These are phyloP conservation scores for Nakaseomyces glabratus DNA, from an alignment of 1,139 yeast species.

Conservation along the genomic window DNA sequence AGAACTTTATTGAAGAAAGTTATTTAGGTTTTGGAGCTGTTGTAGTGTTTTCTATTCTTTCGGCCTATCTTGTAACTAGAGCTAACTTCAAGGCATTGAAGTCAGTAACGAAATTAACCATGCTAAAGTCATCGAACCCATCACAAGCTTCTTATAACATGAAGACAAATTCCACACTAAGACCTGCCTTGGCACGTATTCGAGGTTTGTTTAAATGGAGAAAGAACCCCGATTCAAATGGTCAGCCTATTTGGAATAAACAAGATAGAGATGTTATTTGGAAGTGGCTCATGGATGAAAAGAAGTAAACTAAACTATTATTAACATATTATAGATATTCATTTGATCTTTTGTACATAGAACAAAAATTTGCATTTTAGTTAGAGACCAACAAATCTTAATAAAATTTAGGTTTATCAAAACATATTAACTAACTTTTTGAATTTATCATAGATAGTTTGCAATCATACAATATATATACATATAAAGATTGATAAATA, in stretches of 20 bases:
- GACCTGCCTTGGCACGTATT: not conserved
- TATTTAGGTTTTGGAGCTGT: constrained; percentile 39
- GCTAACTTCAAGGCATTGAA: constrained; percentile 36
- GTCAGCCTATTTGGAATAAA: constrained; percentile 24
- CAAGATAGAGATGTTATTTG: constrained; percentile 53
- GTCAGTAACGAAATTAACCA: constrained; percentile 38
- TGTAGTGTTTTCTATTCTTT: constrained; percentile 33
- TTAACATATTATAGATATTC: too few relatives aligned
- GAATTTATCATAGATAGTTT: not conserved
- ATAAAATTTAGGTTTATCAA: too few relatives aligned
- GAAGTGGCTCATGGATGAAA: constrained; percentile 66
- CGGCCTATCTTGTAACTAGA: constrained; percentile 36
- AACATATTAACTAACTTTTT: too few relatives aligned
- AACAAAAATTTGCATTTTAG: too few relatives aligned
- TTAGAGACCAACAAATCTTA: too few relatives aligned
- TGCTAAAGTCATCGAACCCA: constrained; percentile 30
- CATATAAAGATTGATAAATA: too few relatives aligned
- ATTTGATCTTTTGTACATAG: not conserved
- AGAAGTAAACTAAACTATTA: constrained; percentile 33
- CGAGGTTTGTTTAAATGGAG: not conserved
- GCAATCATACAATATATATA: too few relatives aligned
- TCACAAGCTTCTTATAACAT: constrained; percentile 6
- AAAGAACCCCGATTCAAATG: constrained; percentile 1
- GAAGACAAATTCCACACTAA: not conserved
- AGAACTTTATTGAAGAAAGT: constrained; percentile 79